Evolutionary conservation across 139 green algal species (phyloP), one percentile per base, ranked within the genome.

Genomic region (Picochlorum sp.): DNA sequence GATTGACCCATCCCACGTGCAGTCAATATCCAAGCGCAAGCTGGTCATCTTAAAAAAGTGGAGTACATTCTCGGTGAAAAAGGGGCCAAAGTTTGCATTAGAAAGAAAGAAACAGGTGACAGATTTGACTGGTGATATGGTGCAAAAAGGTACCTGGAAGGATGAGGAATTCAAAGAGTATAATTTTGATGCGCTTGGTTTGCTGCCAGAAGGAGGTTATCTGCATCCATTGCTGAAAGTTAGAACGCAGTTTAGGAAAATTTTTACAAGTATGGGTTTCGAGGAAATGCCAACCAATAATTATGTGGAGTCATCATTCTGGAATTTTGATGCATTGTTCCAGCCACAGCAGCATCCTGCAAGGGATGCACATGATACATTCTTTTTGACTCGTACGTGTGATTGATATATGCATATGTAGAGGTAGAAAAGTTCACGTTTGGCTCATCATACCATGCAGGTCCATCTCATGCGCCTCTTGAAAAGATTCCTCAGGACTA

Each of bases 271-370:
- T 63, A 95, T 96, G 88, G 88, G 90, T 31, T 97, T 97, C 66
- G 70, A 89, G 67, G 89, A 96, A 69, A 96, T 96, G 90, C 83
- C 87, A 49, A 95, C 89, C 63, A 90, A 92, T 77, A 88, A 86
- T 68, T 97, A 90, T 78, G 89, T 97, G 31, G 90, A 95, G 79
- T 68, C 23, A 45, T 82, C 67, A 57, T 99, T 99, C 80, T 99
- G 94, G 94, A 99, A 99, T 77, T 99, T 99, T 73, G 94, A 99
- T 72, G 87, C 86, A 11, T 86, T 99, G 14, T 98, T 99, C 82
- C 94, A 99, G 84, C 94, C 94, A 55, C 94, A 99, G 82, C 87
- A 89, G 82, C 94, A 99, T 77, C 94, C 94, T 14, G 94, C 94
- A 0, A 71, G 94, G 6, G 94, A 99, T 74, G 92, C 94, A 1